Evolutionary conservation across 345 rosid species (phyloP).

Genomic region (Nephelium lappaceum): DNA sequence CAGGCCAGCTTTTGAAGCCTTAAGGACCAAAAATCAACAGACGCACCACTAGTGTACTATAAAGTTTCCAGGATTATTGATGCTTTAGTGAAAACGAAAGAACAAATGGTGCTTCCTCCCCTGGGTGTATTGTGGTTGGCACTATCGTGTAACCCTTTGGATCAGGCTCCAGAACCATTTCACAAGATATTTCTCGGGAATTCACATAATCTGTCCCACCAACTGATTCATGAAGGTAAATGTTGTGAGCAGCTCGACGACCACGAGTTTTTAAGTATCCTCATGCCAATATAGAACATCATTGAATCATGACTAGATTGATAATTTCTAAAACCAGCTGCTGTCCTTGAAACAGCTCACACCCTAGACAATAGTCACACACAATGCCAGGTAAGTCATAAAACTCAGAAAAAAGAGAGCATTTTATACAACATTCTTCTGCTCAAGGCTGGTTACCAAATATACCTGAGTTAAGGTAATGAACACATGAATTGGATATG

Average conservation of each 20-base stretch:
- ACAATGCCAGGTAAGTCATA: neutral
- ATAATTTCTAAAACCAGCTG: constrained; percentile 92
- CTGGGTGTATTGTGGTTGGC: constrained; percentile 98
- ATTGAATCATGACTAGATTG: constrained; percentile 92
- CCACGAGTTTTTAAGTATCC: constrained; percentile 99
- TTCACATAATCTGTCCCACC: constrained; percentile 99
- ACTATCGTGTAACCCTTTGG: constrained; percentile 99
- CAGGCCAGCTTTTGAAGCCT: constrained; percentile 27
- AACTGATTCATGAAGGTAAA: constrained; percentile 96
- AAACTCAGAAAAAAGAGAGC: neutral
- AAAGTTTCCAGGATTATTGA: constrained; percentile 80
- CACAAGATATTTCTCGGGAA: constrained; percentile 98
- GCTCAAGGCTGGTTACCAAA: neutral
- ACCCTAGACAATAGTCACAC: constrained; percentile 51
- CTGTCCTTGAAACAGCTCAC: constrained; percentile 96
- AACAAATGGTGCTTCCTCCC: constrained; percentile 99
- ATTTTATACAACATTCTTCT: neutral
- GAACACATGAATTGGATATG: constrained; percentile 87
- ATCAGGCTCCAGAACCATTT: constrained; percentile 99
- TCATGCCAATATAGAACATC: constrained; percentile 97
- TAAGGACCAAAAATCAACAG: constrained; percentile 22
- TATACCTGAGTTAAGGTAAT: constrained; percentile 96
- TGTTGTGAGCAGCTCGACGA: constrained; percentile 91
- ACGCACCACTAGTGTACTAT: constrained; percentile 37
- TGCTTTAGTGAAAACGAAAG: constrained; percentile 97